phyloP scores from a whole-genome alignment of 106 monocot genomes.

The Dendrobium nobile region DNA sequence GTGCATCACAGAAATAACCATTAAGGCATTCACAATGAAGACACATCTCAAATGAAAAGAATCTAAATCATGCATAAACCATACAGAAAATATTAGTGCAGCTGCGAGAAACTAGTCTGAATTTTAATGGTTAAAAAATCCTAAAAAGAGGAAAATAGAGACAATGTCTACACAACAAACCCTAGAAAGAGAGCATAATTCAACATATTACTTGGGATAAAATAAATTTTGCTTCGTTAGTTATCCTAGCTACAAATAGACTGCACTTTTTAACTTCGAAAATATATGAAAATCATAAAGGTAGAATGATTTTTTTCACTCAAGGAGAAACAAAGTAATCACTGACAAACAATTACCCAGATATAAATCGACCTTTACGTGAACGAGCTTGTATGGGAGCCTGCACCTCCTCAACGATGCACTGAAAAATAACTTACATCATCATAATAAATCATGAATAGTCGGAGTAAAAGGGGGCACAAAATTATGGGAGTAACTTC shows the following conservation, averaged over 20 bases:
- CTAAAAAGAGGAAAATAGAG: neutral
- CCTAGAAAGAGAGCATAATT: neutral
- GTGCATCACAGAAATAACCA: neutral
- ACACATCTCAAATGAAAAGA: neutral
- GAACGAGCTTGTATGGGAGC: conserved; percentile 92
- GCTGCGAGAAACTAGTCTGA: neutral
- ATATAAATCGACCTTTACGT: conserved; percentile 98
- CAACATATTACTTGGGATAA: neutral
- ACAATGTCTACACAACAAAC: neutral
- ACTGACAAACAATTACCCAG: conserved; percentile 67
- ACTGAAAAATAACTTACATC: conserved; percentile 23
- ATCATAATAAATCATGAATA: neutral
- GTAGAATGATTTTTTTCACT: neutral
- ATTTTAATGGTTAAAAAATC: neutral
- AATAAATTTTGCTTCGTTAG: neutral
- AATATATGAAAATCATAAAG: neutral
- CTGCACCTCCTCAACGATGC: conserved; percentile 95
- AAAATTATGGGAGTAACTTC: neutral
- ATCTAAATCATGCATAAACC: neutral
- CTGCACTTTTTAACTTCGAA: neutral
- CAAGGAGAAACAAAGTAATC: conserved; percentile 9
- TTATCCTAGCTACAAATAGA: neutral
- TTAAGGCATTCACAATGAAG: neutral
- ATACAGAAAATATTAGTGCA: neutral
- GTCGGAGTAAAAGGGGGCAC: neutral